Evolutionary conservation across 2,329 filamentous ascomycete genomes (phyloP).

Genomic region (Aspergillus carbonarius): DNA sequence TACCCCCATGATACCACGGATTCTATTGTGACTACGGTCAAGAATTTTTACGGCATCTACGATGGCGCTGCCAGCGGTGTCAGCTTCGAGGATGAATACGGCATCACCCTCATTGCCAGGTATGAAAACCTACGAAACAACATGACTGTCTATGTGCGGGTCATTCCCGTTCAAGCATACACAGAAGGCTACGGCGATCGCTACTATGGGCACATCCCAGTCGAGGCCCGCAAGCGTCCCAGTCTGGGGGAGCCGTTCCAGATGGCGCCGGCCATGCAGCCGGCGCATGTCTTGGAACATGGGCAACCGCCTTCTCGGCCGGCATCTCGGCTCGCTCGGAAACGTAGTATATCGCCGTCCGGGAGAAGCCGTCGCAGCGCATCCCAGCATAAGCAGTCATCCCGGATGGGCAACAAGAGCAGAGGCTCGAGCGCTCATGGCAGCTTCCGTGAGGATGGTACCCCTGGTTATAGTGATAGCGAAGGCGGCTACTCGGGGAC

Average conservation of each 20-base stretch:
- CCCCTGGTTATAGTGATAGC: constrained; percentile 80
- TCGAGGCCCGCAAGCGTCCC: constrained; percentile 55
- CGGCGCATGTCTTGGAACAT: constrained; percentile 53
- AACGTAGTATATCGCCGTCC: constrained; percentile 75
- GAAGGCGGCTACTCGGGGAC: constrained; percentile 72
- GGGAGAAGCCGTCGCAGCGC: constrained; percentile 72
- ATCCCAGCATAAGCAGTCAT: constrained; percentile 71
- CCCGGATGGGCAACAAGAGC: constrained; percentile 67
- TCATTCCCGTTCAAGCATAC: constrained; percentile 63
- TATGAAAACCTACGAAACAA: constrained; percentile 94
- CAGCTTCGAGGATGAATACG: constrained; percentile 89
- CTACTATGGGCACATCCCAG: constrained; percentile 50
- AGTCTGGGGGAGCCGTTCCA: constrained; percentile 65
- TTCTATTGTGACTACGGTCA: constrained; percentile 96
- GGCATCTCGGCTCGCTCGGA: constrained; percentile 67
- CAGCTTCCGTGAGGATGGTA: constrained; percentile 66
- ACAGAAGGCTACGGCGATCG: constrained; percentile 45
- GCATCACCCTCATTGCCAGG: constrained; percentile 87
- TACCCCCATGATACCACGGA: constrained; percentile 95
- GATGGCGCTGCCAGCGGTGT: constrained; percentile 77
- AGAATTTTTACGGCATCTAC: constrained; percentile 98
- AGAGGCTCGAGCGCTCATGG: constrained; percentile 61
- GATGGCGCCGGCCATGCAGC: constrained; percentile 58
- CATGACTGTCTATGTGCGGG: constrained; percentile 90
- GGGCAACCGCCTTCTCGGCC: constrained; percentile 66